Percentiles rank a stretch among this genome's conserved stretches.
Conservation (phyloP, 441 rosid genomes). For the Manihot esculenta region DNA sequence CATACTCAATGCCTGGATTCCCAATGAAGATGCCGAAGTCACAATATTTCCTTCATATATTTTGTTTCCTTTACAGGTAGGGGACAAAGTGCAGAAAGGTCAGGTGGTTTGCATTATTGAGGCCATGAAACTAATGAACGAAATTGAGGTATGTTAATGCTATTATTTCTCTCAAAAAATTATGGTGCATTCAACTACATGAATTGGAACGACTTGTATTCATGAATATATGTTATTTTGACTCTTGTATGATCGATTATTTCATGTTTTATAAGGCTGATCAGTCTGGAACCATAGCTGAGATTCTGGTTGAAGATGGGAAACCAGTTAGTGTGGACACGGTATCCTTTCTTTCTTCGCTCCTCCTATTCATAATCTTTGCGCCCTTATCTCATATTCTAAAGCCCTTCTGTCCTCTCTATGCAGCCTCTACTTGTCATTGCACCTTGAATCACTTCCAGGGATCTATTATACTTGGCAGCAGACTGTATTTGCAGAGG, state of each 20-base stretch:
- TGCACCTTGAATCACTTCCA: slow-evolving; percentile 45
- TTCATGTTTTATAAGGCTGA: slow-evolving; percentile 62
- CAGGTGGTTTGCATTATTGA: slow-evolving; percentile 92
- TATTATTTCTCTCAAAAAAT: not conserved
- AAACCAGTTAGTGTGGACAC: slow-evolving; percentile 79
- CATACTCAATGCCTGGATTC: not conserved
- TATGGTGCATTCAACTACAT: not conserved
- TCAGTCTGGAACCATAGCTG: slow-evolving; percentile 82
- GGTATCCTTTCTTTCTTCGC: slow-evolving; percentile 40
- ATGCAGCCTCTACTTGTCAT: slow-evolving; percentile 78
- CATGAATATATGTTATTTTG: not conserved
- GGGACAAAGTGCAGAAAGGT: slow-evolving; percentile 95
- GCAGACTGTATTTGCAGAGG: not conserved
- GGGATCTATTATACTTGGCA: not conserved
- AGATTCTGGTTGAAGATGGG: slow-evolving; percentile 73
- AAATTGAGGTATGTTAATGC: slow-evolving; percentile 86
- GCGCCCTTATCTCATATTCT: not conserved
- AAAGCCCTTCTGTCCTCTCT: slow-evolving; percentile 6
- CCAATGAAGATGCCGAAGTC: not conserved
- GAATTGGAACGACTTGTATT: not conserved
- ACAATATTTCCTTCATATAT: not conserved
- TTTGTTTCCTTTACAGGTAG: slow-evolving; percentile 53
- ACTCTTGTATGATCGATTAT: not conserved
- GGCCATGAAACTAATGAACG: slow-evolving; percentile 99
- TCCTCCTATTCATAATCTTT: not conserved